phyloP scores from a whole-genome alignment of 1,284 basidiomycete genomes.

The Boletus albobrunnescens region DNA sequence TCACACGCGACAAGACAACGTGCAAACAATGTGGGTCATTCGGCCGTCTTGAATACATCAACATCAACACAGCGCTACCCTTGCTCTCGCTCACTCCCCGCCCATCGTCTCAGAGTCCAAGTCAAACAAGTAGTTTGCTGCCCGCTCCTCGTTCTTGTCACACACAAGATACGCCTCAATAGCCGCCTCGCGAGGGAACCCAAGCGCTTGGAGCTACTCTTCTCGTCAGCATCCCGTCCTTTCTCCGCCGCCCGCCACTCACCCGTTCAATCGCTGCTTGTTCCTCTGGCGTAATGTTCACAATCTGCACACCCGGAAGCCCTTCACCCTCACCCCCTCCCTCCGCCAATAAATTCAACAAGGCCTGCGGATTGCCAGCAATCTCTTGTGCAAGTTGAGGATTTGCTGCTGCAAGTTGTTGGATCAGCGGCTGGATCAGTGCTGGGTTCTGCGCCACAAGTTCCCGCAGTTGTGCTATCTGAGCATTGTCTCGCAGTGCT shows the following conservation, averaged over 20 bases:
- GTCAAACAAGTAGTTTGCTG: conserved; percentile 92
- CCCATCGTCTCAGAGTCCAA: no score
- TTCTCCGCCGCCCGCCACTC: conserved; percentile 31
- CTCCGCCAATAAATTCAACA: conserved; percentile 58
- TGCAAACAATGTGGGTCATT: conserved; percentile 31
- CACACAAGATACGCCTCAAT: conserved; percentile 88
- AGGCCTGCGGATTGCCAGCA: conserved; percentile 65
- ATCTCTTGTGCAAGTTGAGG: conserved; percentile 70
- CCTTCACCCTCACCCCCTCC: conserved; percentile 47
- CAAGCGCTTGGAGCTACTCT: conserved; percentile 78
- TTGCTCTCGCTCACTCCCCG: conserved; percentile 3
- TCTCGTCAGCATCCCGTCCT: conserved; percentile 6
- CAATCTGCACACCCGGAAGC: conserved; percentile 44
- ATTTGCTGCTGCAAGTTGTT: conserved; percentile 74
- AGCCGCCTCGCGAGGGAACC: conserved; percentile 75
- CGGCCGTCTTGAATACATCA: conserved; percentile 1
- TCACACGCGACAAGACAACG: conserved; percentile 31
- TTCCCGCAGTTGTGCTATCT: conserved; percentile 67
- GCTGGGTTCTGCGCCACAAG: conserved; percentile 74
- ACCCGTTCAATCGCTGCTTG: conserved; percentile 83
- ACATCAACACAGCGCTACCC: background rate
- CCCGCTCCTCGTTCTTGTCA: conserved; percentile 93
- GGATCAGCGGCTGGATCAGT: conserved; percentile 74
- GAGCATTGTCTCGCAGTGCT: conserved; percentile 56
- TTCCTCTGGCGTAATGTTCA: conserved; percentile 83